Conservation (phyloP, 2,329 filamentous ascomycete genomes). For the Sporothrix brunneoviolacea region DNA sequence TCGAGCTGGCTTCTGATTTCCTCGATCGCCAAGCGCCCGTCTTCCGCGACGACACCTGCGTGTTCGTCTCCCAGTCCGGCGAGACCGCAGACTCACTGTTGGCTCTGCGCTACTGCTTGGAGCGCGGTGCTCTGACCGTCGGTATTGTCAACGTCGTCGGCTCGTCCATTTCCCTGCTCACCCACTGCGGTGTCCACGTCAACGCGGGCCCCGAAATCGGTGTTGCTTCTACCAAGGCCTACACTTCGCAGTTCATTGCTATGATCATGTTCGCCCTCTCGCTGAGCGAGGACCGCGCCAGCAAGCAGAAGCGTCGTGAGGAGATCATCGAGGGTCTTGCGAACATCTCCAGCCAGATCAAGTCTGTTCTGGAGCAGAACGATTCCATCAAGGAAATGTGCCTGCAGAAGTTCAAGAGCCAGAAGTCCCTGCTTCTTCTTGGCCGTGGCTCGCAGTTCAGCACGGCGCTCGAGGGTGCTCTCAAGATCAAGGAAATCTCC, state of each 20-base stretch:
- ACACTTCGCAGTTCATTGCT: slow-evolving; percentile 98
- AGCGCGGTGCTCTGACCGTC: slow-evolving; percentile 93
- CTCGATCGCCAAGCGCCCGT: slow-evolving; percentile 92
- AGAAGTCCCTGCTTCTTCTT: slow-evolving; percentile 90
- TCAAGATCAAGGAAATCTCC: slow-evolving; percentile 99
- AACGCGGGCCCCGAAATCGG: slow-evolving; percentile 98
- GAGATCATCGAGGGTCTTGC: slow-evolving; percentile 94
- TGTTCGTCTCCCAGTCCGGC: slow-evolving; percentile 97
- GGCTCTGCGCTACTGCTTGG: slow-evolving; percentile 95
- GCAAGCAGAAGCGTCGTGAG: slow-evolving; percentile 83
- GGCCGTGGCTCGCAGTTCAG: slow-evolving; percentile 95
- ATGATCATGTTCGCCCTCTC: slow-evolving; percentile 99
- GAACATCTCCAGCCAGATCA: slow-evolving; percentile 86
- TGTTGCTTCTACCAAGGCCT: slow-evolving; percentile 98
- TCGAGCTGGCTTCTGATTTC: slow-evolving; percentile 97
- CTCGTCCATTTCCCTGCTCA: slow-evolving; percentile 94
- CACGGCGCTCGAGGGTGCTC: slow-evolving; percentile 90
- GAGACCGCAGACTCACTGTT: slow-evolving; percentile 97
- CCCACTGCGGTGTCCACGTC: slow-evolving; percentile 99
- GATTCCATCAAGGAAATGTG: slow-evolving; percentile 92
- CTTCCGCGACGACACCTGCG: slow-evolving; percentile 98
- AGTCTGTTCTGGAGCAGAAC: slow-evolving; percentile 83
- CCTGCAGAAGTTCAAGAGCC: slow-evolving; percentile 86
- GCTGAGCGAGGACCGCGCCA: slow-evolving; percentile 90
- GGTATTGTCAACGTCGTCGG: slow-evolving; percentile 98